Evolutionary conservation across 2,329 filamentous ascomycete genomes (phyloP), one percentile per base, ranked within the genome.

Genomic region (Alternaria postmessia): DNA sequence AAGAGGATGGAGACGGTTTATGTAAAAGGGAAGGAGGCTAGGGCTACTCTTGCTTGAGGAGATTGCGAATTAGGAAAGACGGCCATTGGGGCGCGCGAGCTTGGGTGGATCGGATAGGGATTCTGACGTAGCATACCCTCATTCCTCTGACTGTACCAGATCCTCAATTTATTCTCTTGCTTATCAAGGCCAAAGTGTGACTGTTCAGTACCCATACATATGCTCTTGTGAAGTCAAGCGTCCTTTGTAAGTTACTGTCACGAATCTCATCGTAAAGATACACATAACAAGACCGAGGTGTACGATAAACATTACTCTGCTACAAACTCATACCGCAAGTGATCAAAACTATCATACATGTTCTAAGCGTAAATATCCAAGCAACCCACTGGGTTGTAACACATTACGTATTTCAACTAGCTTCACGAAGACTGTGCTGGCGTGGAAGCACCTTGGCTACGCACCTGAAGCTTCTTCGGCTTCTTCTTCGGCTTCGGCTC

Each of bases 401-500:
- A 49, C 14, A 36, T 7, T 20, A 43, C 3, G 3, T 5, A 30
- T 32, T 8, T 8, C 26, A 41, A 3, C 38, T 12, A 32, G 24
- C 11, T 24, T n/a, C 28, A 61, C 5, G 58, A 57, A 12, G 53
- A 61, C 48, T 69, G 67, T 7, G 56, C 28, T 5, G 54, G 49
- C 11, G 63, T 54, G 3, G 64, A 42, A 30, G 64, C 46, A 18
- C 61, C 56, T 44, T 57, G 63, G 46, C 61, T 64, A 7, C 75
- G 67, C 5, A 75, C 68, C 53, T 79, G 70, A 18, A 79, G 64
- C 46, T 79, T 79, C 69, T 76, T 78, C 4, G 77, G 77, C 63
- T 78, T 79, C 67, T 75, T 78, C 67, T 74, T 78, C 0, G 69
- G 59, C 46, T 75, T 77, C 0, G 66, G 61, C 2, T 64, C 51